Evolutionary conservation across 1,139 yeast species (phyloP).

Genomic region (Candida sojae): DNA sequence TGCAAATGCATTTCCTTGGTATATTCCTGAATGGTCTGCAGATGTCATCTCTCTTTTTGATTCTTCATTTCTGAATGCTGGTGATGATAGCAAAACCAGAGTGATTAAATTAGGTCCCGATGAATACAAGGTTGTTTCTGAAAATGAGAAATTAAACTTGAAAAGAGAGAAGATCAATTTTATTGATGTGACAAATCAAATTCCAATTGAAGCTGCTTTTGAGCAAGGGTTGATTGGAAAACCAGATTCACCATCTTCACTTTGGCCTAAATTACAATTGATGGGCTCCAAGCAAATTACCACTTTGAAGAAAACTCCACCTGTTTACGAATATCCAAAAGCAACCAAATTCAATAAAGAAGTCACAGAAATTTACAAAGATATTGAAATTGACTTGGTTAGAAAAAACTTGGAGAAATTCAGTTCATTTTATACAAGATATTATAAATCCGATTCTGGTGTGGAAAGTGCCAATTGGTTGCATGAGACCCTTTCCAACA

Average conservation of each 20-base stretch:
- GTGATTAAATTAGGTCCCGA: constrained; percentile 42
- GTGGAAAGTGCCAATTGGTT: constrained; percentile 76
- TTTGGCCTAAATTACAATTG: constrained; percentile 18
- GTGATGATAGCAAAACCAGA: constrained; percentile 19
- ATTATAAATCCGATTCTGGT: constrained; percentile 75
- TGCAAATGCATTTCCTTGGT: constrained; percentile 17
- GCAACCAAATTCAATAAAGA: constrained; percentile 34
- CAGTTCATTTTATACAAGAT: constrained; percentile 76
- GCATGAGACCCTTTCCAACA: constrained; percentile 44
- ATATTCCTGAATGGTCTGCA: constrained; percentile 12
- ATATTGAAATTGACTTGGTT: constrained; percentile 49
- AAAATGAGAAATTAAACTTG: constrained; percentile 56
- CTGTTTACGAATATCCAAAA: constrained; percentile 58
- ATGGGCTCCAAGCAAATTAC: constrained; percentile 35
- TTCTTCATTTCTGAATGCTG: constrained; percentile 8
- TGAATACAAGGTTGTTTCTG: constrained; percentile 47
- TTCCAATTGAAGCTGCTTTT: constrained; percentile 38
- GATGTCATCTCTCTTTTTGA: constrained; percentile 8
- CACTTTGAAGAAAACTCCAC: constrained; percentile 26
- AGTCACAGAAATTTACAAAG: constrained; percentile 41
- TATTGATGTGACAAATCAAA: constrained; percentile 66
- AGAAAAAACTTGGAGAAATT: constrained; percentile 59
- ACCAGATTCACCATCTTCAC: constrained; percentile 13
- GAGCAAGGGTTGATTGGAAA: constrained; percentile 27
- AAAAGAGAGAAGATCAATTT: constrained; percentile 58